Conservation (phyloP, 768 basidiomycete species). For the Tricholoma saponaceum region DNA sequence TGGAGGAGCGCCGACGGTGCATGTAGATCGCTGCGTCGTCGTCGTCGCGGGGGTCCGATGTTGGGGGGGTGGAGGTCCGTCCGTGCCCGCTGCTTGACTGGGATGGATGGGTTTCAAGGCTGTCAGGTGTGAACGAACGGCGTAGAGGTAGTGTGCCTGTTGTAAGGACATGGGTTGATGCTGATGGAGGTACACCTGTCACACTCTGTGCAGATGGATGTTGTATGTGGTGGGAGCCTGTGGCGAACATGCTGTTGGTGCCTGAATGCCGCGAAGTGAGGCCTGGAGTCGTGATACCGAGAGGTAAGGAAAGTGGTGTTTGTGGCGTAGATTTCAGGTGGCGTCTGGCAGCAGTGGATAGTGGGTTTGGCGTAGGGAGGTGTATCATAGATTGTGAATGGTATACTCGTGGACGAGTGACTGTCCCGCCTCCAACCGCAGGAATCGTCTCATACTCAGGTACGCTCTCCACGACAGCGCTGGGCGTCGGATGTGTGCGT, state of each 20-base stretch:
- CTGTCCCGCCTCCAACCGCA: slow-evolving; percentile 86
- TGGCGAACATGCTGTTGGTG: slow-evolving; percentile 6
- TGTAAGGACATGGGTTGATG: slow-evolving; percentile 11
- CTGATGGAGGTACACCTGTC: slow-evolving; percentile 3
- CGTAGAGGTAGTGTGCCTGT: slow-evolving; percentile 15
- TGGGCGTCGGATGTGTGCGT: slow-evolving; percentile 35
- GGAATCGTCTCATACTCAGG: slow-evolving; percentile 83
- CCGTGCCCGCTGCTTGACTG: slow-evolving; percentile 43
- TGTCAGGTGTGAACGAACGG: slow-evolving; percentile 47
- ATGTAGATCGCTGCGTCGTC: slow-evolving; percentile 20
- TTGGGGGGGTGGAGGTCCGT: slow-evolving; percentile 43
- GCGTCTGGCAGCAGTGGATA: slow-evolving; percentile 12
- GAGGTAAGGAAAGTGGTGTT: slow-evolving; percentile 13
- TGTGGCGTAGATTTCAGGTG: not conserved
- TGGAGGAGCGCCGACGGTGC: slow-evolving; percentile 31
- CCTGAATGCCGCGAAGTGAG: slow-evolving; percentile 21
- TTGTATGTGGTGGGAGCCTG: slow-evolving; percentile 1
- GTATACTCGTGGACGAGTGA: slow-evolving; percentile 80
- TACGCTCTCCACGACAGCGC: slow-evolving; percentile 36
- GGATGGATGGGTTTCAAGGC: slow-evolving; percentile 46
- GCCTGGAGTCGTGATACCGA: slow-evolving; percentile 21
- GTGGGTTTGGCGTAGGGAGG: slow-evolving; percentile 16
- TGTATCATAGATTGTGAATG: slow-evolving; percentile 82
- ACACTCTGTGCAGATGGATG: not conserved
- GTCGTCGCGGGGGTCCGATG: slow-evolving; percentile 29